A percentile compares a stretch with the other conserved stretches of the same genome.
These are phyloP conservation scores for Kodamaea sagamina DNA, from an alignment of 805 yeast genomes.

Conservation along the genomic window DNA sequence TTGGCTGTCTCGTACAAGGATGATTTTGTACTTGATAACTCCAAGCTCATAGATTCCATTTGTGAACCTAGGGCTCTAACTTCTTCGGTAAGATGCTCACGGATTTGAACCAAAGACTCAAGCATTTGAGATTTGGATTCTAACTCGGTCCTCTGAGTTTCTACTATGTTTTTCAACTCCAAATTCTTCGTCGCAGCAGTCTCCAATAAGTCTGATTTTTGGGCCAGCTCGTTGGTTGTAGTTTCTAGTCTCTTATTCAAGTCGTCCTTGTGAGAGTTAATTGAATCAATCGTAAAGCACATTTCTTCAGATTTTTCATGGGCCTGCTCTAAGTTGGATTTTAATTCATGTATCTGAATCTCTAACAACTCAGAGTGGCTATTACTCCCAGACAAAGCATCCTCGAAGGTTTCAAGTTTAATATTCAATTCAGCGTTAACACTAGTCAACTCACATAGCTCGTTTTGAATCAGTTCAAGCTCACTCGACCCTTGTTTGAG, in stretches of 20 bases:
- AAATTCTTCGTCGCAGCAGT: too few species aligned
- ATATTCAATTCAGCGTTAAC: too few species aligned
- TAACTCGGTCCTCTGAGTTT: background rate
- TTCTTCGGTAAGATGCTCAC: background rate
- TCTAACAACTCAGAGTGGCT: background rate
- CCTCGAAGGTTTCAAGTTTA: too few species aligned
- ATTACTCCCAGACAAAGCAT: background rate
- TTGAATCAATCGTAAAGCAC: background rate
- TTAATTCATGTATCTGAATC: background rate
- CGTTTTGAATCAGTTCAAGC: too few species aligned
- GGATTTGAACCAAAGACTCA: background rate
- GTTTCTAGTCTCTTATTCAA: background rate
- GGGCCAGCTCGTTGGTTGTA: background rate
- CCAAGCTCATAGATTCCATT: background rate
- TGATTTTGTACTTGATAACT: background rate
- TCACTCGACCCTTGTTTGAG: background rate
- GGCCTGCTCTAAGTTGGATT: background rate
- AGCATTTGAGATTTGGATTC: too few species aligned
- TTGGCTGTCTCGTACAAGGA: background rate
- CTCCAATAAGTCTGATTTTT: background rate
- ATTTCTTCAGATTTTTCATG: background rate
- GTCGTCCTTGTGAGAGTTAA: background rate
- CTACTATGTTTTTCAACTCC: background rate
- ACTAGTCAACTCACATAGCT: too few species aligned
- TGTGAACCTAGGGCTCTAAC: background rate